Percentiles rank a stretch among this genome's conserved stretches.
Conservation (phyloP, 2,329 filamentous ascomycete species). For the Sarocladium strictum region DNA sequence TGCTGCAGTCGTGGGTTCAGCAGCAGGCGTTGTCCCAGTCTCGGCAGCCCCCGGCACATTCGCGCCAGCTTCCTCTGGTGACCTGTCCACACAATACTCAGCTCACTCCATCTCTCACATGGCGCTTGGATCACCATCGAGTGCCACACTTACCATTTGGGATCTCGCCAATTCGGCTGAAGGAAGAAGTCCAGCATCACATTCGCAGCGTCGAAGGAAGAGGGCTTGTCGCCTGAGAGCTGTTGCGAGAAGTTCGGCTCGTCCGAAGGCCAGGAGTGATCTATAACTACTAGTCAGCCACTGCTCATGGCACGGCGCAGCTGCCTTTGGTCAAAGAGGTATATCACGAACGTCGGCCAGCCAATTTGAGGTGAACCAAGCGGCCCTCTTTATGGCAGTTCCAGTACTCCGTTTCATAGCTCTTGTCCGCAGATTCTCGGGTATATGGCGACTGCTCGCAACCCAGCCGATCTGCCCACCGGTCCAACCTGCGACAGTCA, state of each 20-base stretch:
- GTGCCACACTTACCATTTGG: not conserved
- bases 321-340: not conserved
- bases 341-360: conserved; percentile 27
- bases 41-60: not conserved
- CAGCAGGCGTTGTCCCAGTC: not conserved
- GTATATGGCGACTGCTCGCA: conserved; percentile 26
- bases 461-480: conserved; percentile 34
- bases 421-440: conserved; percentile 26
- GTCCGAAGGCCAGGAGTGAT: conserved; percentile 40
- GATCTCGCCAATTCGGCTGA: not conserved
- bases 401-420: conserved; percentile 12
- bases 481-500: conserved; percentile 25
- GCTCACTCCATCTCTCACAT: no score
- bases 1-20: not conserved
- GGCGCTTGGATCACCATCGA: no score
- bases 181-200: conserved; percentile 39
- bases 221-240: conserved; percentile 31
- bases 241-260: conserved; percentile 38
- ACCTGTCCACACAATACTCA: no score
- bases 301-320: no score
- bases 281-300: conserved; percentile 10
- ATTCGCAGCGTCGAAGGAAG: conserved; percentile 35
- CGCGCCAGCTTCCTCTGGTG: not conserved
- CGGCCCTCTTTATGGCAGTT: conserved; percentile 17
- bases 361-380: conserved; percentile 39